phyloP scores from a whole-genome alignment of 345 rosid species.

The Lepidium aucheri region DNA sequence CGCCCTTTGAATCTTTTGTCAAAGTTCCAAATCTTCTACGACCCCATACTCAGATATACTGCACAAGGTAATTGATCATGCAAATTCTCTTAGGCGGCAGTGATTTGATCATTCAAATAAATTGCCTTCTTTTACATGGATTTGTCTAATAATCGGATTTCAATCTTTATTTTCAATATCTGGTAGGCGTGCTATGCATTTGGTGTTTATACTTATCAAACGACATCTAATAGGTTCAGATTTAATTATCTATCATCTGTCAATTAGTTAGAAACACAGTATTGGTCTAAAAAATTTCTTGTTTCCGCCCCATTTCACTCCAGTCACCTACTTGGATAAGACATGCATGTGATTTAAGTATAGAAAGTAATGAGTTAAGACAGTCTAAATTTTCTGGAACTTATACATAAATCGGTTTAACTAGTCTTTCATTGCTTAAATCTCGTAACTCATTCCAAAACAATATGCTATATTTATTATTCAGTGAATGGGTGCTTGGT shows the following conservation, averaged over 20 bases:
- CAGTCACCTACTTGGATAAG: neutral
- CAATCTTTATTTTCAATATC: neutral
- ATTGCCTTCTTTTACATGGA: neutral
- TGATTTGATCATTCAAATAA: neutral
- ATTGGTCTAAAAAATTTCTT: neutral
- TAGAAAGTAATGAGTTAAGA: neutral
- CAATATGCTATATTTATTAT: neutral
- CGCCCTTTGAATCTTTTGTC: slow-evolving; percentile 83
- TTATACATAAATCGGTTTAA: neutral
- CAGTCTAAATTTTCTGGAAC: neutral
- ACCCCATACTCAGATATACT: slow-evolving; percentile 87
- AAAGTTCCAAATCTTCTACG: slow-evolving; percentile 92
- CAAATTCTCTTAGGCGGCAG: neutral
- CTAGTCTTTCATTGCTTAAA: neutral
- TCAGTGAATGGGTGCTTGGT: slow-evolving; percentile 97
- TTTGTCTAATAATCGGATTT: neutral
- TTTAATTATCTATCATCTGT: neutral
- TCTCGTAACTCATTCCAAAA: neutral
- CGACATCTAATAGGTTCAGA: neutral
- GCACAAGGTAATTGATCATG: slow-evolving; percentile 62
- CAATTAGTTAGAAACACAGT: neutral
- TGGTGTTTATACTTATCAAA: neutral
- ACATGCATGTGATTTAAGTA: neutral
- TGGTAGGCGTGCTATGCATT: neutral
- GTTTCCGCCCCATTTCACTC: neutral